Evolutionary conservation across 148 eudicot genomes (phyloP).

Genomic region (Chenopodium album): DNA sequence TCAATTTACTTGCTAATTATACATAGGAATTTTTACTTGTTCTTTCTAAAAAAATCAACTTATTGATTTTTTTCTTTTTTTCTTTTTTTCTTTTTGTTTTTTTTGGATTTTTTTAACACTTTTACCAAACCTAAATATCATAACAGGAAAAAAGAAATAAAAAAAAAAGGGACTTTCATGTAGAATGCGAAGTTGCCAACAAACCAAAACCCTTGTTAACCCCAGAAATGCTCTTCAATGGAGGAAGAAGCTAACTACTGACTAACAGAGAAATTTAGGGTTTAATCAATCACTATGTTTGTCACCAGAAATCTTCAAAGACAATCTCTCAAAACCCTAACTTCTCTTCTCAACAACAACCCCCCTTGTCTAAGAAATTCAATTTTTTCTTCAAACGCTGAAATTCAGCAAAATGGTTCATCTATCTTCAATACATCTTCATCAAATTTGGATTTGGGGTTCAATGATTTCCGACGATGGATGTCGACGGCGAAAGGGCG

Average conservation of each 20-base stretch:
- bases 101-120: too few species aligned
- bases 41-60: too few species aligned
- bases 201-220: constrained; percentile 30
- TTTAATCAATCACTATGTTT: constrained; percentile 13
- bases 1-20: too few species aligned
- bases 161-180: background rate
- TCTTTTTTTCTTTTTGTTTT: too few species aligned
- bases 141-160: too few species aligned
- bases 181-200: background rate
- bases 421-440: background rate
- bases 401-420: constrained; percentile 8
- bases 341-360: constrained; percentile 17
- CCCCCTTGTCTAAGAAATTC: background rate
- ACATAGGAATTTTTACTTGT: too few species aligned
- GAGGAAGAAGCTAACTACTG: constrained; percentile 4
- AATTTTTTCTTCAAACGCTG: background rate
- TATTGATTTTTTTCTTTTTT: too few species aligned
- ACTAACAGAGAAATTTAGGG: background rate
- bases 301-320: constrained; percentile 17
- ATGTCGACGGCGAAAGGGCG: constrained; percentile 57
- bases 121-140: too few species aligned
- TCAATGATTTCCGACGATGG: constrained; percentile 31
- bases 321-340: constrained; percentile 29
- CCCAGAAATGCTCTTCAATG: constrained; percentile 20
- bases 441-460: background rate